Percentiles rank a stretch among this genome's conserved stretches.
These are phyloP conservation scores for Entamoeba moshkovskii DNA, from an alignment of 208 protist species.

Conservation along the genomic window DNA sequence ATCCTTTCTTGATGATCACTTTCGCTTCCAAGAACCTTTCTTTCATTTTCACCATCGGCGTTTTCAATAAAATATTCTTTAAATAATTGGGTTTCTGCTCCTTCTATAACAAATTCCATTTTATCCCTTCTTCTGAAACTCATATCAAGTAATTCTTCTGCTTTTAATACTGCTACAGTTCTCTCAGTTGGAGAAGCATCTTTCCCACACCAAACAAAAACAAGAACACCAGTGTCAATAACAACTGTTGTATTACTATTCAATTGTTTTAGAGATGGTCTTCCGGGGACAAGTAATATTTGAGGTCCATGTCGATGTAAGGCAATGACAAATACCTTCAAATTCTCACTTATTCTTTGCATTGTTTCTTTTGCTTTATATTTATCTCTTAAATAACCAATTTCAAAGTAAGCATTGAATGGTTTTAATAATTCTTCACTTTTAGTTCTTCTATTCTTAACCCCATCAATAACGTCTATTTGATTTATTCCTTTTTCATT, in stretches of 20 bases:
- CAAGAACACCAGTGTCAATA: neutral
- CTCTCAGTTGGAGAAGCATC: neutral
- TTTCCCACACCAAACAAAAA: neutral
- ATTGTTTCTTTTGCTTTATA: conserved; percentile 1
- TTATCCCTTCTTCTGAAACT: neutral
- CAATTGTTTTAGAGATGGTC: neutral
- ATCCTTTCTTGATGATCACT: neutral
- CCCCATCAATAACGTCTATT: neutral
- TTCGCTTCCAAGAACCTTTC: neutral
- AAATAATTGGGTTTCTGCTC: neutral
- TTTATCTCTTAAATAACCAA: neutral
- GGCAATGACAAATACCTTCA: neutral
- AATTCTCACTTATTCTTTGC: neutral
- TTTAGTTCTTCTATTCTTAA: neutral
- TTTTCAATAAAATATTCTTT: neutral
- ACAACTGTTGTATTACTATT: neutral
- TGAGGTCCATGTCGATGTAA: neutral
- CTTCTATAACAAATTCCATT: neutral
- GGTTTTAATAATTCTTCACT: neutral
- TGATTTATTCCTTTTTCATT: neutral
- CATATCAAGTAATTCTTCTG: neutral
- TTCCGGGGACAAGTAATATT: neutral
- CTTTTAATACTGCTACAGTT: neutral
- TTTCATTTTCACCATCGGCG: neutral
- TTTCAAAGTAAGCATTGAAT: neutral